Conservation (phyloP, 768 basidiomycete genomes). For the Mycena vulgaris region DNA sequence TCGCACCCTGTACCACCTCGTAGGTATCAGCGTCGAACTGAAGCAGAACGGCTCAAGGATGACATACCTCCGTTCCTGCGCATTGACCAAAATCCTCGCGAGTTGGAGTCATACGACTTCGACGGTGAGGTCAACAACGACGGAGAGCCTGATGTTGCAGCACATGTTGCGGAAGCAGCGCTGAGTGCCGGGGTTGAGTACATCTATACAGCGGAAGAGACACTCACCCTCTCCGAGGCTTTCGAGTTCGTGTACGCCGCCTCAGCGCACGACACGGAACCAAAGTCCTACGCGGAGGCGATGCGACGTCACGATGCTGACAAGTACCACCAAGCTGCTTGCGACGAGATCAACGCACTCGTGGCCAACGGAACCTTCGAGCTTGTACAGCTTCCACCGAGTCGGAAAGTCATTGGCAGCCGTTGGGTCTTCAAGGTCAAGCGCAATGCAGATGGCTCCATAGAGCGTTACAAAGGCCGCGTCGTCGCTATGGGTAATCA, state of each 20-base stretch:
- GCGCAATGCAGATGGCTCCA: slow-evolving; percentile 47
- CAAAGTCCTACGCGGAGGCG: slow-evolving; percentile 39
- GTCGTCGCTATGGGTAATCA: slow-evolving; percentile 44
- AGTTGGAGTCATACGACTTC: not conserved
- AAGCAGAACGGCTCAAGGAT: slow-evolving; percentile 1
- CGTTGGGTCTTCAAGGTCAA: slow-evolving; percentile 49
- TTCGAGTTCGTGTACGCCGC: slow-evolving; percentile 12
- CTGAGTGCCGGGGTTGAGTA: slow-evolving; percentile 4
- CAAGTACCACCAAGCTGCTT: slow-evolving; percentile 44
- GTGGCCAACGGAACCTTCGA: slow-evolving; percentile 51
- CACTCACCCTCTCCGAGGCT: slow-evolving; percentile 4
- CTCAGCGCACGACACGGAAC: slow-evolving; percentile 30
- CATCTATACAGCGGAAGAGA: slow-evolving; percentile 4
- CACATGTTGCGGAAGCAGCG: slow-evolving; percentile 5
- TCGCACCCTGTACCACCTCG: not conserved
- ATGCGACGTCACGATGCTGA: slow-evolving; percentile 33
- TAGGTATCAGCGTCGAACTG: slow-evolving; percentile 1
- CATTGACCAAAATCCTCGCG: not conserved
- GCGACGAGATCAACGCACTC: slow-evolving; percentile 45
- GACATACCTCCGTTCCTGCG: slow-evolving; percentile 10
- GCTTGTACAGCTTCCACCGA: slow-evolving; percentile 49
- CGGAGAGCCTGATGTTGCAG: not conserved
- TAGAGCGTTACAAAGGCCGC: slow-evolving; percentile 34
- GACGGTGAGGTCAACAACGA: not conserved
- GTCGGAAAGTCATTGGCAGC: slow-evolving; percentile 41